Evolutionary conservation across 805 yeast genomes (phyloP).

Genomic region (Candida tallmaniae): DNA sequence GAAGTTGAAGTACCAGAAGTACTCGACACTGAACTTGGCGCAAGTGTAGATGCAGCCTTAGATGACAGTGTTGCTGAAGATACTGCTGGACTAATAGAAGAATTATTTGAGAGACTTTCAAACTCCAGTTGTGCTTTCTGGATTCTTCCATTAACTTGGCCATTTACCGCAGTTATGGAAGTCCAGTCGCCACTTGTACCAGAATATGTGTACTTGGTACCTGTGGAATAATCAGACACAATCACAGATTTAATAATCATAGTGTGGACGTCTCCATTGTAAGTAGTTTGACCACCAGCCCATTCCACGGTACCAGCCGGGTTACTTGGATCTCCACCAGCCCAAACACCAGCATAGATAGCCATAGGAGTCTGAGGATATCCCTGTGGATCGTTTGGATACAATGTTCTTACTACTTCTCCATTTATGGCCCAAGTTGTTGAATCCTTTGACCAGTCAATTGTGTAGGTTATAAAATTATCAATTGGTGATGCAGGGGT

Average conservation of each 20-base stretch:
- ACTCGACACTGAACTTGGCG: neutral
- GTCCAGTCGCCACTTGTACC: constrained; percentile 56
- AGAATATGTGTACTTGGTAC: constrained; percentile 50
- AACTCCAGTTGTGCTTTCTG: constrained; percentile 34
- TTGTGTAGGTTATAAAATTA: constrained; percentile 68
- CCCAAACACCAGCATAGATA: constrained; percentile 68
- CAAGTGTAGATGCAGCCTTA: constrained; percentile 1
- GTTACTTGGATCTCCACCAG: constrained; percentile 72
- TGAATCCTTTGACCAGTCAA: constrained; percentile 74
- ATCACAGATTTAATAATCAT: constrained; percentile 57
- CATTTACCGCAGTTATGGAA: constrained; percentile 54
- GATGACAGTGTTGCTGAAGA: constrained; percentile 2
- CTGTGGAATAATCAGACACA: constrained; percentile 70
- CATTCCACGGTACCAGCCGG: constrained; percentile 68
- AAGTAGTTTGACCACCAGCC: constrained; percentile 77
- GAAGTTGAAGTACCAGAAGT: neutral
- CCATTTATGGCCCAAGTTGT: constrained; percentile 77
- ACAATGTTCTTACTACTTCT: constrained; percentile 56
- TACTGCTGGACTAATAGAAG: constrained; percentile 12
- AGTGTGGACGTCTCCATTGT: constrained; percentile 64
- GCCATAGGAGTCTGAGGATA: constrained; percentile 92
- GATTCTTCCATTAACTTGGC: constrained; percentile 58
- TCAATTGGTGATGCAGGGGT: constrained; percentile 51
- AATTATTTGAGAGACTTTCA: constrained; percentile 30
- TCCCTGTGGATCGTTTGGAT: constrained; percentile 53